phyloP scores from a whole-genome alignment of 768 basidiomycete genomes.

The Asterophora parasitica region DNA sequence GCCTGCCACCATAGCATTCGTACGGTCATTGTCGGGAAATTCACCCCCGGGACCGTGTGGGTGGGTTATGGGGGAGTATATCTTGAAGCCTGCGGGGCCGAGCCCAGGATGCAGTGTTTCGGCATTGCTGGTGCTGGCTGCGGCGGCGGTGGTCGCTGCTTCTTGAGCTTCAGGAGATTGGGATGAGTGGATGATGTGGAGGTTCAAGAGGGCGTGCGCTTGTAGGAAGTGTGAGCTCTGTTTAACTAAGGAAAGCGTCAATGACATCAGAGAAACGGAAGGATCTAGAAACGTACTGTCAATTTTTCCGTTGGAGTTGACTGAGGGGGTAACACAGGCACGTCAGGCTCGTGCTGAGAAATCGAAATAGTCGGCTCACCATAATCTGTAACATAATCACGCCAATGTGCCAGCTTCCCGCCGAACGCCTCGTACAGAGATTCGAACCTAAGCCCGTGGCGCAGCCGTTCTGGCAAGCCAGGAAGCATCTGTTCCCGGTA shows the following conservation, averaged over 20 bases:
- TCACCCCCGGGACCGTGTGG: slow-evolving; percentile 21
- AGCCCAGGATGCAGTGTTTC: slow-evolving; percentile 56
- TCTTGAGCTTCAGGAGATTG: slow-evolving; percentile 41
- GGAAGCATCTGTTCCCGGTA: slow-evolving; percentile 62
- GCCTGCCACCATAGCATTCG: slow-evolving; percentile 33
- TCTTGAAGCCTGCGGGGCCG: slow-evolving; percentile 59
- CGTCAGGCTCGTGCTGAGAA: neutral
- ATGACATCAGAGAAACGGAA: neutral
- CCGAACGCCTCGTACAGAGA: slow-evolving; percentile 75
- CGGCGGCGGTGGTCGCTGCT: slow-evolving; percentile 26
- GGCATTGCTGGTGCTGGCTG: slow-evolving; percentile 32
- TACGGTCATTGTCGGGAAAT: slow-evolving; percentile 23
- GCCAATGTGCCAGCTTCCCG: slow-evolving; percentile 80
- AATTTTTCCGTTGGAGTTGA: slow-evolving; percentile 67
- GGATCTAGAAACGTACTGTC: slow-evolving; percentile 45
- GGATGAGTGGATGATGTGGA: slow-evolving; percentile 83
- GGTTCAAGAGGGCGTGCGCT: slow-evolving; percentile 76
- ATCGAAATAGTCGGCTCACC: slow-evolving; percentile 31
- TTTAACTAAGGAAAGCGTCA: slow-evolving; percentile 45
- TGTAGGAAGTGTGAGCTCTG: slow-evolving; percentile 82
- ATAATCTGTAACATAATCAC: slow-evolving; percentile 75
- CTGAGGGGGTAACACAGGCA: slow-evolving; percentile 30
- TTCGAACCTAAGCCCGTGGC: slow-evolving; percentile 59
- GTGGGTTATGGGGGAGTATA: slow-evolving; percentile 45
- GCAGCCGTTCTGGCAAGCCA: slow-evolving; percentile 63